Evolutionary conservation across 495 filamentous ascomycete genomes (phyloP).

Genomic region (Penicillium turbatum): DNA sequence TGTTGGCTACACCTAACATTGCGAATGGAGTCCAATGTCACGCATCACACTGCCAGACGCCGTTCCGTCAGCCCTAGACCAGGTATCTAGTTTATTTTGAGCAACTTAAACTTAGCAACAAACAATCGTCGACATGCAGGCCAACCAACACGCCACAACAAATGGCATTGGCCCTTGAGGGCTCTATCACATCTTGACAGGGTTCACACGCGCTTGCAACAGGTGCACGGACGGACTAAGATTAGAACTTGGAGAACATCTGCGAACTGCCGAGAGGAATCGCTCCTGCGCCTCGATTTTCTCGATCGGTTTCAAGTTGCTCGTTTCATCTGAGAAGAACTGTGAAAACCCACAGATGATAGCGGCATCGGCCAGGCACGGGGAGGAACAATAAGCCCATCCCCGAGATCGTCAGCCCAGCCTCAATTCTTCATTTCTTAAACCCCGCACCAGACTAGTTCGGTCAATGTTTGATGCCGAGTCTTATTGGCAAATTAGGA

Average conservation of each 20-base stretch:
- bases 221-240: conserved; percentile 11
- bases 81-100: conserved; percentile 8
- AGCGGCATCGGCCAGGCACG: neutral
- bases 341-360: neutral
- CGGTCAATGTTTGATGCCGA: neutral
- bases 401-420: neutral
- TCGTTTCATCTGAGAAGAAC: neutral
- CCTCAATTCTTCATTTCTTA: neutral
- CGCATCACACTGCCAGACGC: neutral
- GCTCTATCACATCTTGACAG: conserved; percentile 11
- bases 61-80: conserved; percentile 1
- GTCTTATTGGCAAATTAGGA: neutral
- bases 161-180: conserved; percentile 6
- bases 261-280: conserved; percentile 1
- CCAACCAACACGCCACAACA: neutral
- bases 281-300: neutral
- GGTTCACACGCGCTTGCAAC: conserved; percentile 12
- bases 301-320: neutral
- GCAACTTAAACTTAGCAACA: conserved; percentile 7
- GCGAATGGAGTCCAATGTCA: neutral
- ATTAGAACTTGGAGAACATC: conserved; percentile 15
- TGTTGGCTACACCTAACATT: neutral
- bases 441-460: neutral
- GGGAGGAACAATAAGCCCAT: neutral
- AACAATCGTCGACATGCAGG: neutral